Conservation (phyloP, 2,329 filamentous ascomycete species). For the Microcera coccophila region DNA sequence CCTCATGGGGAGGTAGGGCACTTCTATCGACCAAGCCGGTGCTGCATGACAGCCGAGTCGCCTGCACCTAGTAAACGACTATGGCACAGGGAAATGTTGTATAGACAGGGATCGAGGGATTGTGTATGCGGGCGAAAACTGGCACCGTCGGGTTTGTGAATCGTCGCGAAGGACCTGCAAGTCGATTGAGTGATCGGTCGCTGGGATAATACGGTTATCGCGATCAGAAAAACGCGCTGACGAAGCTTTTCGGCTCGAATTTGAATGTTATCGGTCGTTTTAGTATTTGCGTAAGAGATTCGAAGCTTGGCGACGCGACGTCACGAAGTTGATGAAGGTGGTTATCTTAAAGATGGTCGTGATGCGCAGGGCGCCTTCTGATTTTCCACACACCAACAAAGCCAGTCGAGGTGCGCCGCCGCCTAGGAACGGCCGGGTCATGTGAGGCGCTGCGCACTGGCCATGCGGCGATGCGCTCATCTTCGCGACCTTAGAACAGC, state of each 20-base stretch:
- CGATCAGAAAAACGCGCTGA: background rate
- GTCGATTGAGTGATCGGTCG: conserved; percentile 3
- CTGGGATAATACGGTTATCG: conserved; percentile 6
- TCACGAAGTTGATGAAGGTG: conserved; percentile 15
- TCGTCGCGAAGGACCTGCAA: conserved; percentile 2
- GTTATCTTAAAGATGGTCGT: conserved; percentile 10
- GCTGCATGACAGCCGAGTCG: conserved; percentile 21
- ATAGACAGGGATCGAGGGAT: conserved; percentile 3
- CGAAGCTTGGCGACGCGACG: conserved; percentile 12
- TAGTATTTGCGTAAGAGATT: no score
- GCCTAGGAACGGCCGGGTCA: conserved; percentile 26
- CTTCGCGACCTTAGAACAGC: background rate
- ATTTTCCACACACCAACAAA: no score
- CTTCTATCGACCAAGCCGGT: conserved; percentile 12
- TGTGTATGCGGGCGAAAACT: background rate
- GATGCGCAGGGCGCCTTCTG: conserved; percentile 17
- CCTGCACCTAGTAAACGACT: conserved; percentile 18
- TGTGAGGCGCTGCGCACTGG: conserved; percentile 30
- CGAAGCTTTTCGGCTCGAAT: background rate
- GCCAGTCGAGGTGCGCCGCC: no score
- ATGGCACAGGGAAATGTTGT: conserved; percentile 10
- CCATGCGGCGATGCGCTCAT: conserved; percentile 1
- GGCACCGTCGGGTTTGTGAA: conserved; percentile 3
- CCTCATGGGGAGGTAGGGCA: conserved; percentile 14
- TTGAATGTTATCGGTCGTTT: no score